Percentiles rank a stretch among this genome's conserved stretches.
Conservation (phyloP, 1,139 yeast genomes). For the Geotrichum candidum region DNA sequence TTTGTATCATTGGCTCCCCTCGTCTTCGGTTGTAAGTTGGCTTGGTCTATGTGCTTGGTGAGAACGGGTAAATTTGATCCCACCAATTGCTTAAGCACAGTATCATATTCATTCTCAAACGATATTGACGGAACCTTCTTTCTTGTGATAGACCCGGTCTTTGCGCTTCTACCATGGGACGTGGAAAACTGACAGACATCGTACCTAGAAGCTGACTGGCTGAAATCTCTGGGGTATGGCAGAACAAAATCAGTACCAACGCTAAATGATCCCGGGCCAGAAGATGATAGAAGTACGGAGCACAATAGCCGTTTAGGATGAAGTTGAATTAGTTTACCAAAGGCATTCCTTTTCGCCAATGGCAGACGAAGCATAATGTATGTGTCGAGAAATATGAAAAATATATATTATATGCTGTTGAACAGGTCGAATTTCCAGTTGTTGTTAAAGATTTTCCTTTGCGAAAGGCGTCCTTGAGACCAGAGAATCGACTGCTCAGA, state of each 20-base stretch:
- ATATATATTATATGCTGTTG: not conserved
- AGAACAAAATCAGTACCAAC: not conserved
- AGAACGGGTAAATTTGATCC: not conserved
- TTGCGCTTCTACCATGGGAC: not conserved
- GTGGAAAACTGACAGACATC: not conserved
- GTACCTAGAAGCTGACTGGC: not conserved
- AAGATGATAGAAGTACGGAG: not conserved
- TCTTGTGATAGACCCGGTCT: not conserved
- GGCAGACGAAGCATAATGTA: not conserved
- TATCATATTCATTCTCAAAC: slow-evolving; percentile 5
- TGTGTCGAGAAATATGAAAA: not conserved
- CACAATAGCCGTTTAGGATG: not conserved
- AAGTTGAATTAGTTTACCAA: not conserved
- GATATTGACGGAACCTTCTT: not conserved
- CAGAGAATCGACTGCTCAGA: not conserved
- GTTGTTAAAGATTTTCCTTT: not conserved
- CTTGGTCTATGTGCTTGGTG: not conserved
- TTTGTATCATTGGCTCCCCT: not conserved
- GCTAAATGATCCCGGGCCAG: not conserved
- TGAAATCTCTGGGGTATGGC: not conserved
- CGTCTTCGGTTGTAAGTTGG: not conserved
- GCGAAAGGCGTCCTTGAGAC: not conserved
- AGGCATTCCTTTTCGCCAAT: not conserved
- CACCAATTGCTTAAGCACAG: not conserved
- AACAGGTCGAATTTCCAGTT: not conserved